Evolutionary conservation across 768 basidiomycete genomes (phyloP).

Genomic region (Kwoniella botswanensis): DNA sequence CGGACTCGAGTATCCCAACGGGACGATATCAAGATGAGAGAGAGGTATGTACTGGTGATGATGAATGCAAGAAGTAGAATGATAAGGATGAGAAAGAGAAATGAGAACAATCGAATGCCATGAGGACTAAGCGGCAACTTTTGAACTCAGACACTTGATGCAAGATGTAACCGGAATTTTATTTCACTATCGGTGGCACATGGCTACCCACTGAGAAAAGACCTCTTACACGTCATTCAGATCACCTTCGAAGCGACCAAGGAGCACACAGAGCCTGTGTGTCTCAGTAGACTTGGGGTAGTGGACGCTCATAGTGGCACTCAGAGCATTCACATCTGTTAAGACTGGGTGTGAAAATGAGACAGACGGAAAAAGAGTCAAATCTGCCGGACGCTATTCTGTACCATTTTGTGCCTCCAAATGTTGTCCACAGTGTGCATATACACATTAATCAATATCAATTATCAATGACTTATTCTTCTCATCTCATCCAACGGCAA

Average conservation of each 20-base stretch:
- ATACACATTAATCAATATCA: background rate
- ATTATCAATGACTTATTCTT: background rate
- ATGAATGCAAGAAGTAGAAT: background rate
- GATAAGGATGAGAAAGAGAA: background rate
- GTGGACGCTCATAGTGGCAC: no score
- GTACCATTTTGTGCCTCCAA: background rate
- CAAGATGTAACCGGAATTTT: conserved; percentile 5
- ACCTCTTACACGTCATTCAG: background rate
- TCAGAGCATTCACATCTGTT: no score
- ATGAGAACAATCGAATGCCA: background rate
- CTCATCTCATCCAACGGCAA: background rate
- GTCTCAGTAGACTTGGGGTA: background rate
- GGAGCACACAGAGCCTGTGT: background rate
- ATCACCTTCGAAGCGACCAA: background rate
- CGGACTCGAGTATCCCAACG: background rate
- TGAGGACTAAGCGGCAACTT: conserved; percentile 11
- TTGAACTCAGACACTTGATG: background rate
- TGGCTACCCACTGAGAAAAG: background rate
- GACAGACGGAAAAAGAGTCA: no score
- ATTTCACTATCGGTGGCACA: conserved; percentile 10
- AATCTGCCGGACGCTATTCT: background rate
- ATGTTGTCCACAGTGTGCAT: background rate
- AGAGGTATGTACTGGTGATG: background rate
- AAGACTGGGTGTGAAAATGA: no score
- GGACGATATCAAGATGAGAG: background rate